Evolutionary conservation across 2,329 filamentous ascomycete species (phyloP), one percentile per base, ranked within the genome.

Genomic region (Podosphaera xanthii): DNA sequence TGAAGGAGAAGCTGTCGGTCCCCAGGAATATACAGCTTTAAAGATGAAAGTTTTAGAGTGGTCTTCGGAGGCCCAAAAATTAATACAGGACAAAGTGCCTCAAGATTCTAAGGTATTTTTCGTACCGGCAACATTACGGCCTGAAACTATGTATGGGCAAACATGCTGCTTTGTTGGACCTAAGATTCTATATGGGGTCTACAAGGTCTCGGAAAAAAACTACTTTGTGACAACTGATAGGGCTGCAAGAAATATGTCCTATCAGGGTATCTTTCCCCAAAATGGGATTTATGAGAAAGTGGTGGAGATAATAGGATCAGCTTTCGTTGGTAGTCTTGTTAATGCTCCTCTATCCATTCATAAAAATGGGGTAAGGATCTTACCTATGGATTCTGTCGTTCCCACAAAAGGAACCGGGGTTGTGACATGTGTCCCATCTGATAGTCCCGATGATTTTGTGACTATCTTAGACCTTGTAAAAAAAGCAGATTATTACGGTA

Each of bases 111-210:
- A 85, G 62, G 84, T 96, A 60, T 97, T 84, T 74, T 85, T 97
- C 67, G 81, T 97, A 10, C 86, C 92, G 10, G 92, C 92, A 14
- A 97, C 92, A 59, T 78, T 98, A 62, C 80, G 92, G 62, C 88
- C 92, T 2, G 92, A 98, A 76, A 98, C 92, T 42, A 97, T 98
- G 91, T 98, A 97, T 70, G 94, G 94, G 48, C 92, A 97, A 72
- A 94, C 83, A 3, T 94, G 87, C 73, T 95, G 90, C 71, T 98
- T 97, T 66, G 87, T 98, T 55, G 87, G 89, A 2, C 91, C 92
- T 8, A 86, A 85, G 69, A 85, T 97, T 67, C 81, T 77, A 52
- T 98, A 98, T 68, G 91, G 91, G 57, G 74, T 98, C 63, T 96
- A 87, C 77, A 86, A 87, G 71, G 80, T 82, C 59, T 79, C 78